Evolutionary conservation across 2,329 filamentous ascomycete genomes (phyloP).

Genomic region (Epichloe typhina): DNA sequence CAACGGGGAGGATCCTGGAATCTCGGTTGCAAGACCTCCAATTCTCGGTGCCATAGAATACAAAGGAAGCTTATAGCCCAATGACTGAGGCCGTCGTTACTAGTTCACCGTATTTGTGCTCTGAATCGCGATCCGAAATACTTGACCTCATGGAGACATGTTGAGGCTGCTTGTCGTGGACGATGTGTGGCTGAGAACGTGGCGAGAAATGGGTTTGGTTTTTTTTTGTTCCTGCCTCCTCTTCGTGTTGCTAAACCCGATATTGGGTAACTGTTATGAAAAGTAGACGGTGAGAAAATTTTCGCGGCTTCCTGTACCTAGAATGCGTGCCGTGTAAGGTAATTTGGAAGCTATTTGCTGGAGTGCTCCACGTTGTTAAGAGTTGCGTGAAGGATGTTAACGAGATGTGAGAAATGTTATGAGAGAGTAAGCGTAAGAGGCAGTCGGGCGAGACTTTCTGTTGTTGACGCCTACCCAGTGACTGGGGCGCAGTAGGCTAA

Average conservation of each 20-base stretch:
- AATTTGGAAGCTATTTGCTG: not conserved
- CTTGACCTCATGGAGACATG: conserved; percentile 20
- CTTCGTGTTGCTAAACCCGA: conserved; percentile 5
- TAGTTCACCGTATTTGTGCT: not conserved
- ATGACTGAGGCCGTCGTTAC: conserved; percentile 2
- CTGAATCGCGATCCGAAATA: conserved; percentile 2
- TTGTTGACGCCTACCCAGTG: conserved; percentile 2
- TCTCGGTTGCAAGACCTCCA: conserved; percentile 38
- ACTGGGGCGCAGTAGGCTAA: conserved; percentile 1
- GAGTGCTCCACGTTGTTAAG: not conserved
- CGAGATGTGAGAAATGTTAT: not conserved
- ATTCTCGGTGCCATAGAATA: conserved; percentile 40
- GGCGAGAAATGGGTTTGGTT: conserved; percentile 26
- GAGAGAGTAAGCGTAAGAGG: not conserved
- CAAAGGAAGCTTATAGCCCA: not conserved
- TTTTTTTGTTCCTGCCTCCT: conserved; percentile 9
- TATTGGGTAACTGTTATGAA: not conserved
- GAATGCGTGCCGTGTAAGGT: not conserved
- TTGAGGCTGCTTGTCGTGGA: conserved; percentile 19
- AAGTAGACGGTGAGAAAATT: not conserved
- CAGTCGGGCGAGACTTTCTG: not conserved
- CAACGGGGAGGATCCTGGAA: conserved; percentile 26
- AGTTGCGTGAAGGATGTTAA: not conserved
- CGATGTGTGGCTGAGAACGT: conserved; percentile 31
- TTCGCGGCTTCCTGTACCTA: not conserved